phyloP scores from a whole-genome alignment of 352 stramenopile genomes.

The Globisporangium cylindrosporum region DNA sequence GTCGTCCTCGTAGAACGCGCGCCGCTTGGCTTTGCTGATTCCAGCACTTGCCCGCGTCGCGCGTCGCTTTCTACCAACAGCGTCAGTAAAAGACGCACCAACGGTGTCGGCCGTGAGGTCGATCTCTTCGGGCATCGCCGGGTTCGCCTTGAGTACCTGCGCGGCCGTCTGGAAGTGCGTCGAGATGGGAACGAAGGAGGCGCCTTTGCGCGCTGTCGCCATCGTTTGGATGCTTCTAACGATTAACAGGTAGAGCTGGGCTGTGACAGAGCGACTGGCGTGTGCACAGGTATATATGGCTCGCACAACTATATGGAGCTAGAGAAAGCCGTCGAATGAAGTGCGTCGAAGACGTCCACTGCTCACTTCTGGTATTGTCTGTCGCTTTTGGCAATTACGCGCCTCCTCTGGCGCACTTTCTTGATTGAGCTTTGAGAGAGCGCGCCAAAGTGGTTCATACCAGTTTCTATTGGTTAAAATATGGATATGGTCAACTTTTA shows the following conservation, averaged over 20 bases:
- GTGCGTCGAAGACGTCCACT: not conserved
- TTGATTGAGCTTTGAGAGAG: not conserved
- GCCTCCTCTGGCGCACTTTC: constrained; percentile 4
- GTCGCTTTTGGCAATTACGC: not conserved
- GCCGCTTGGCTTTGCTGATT: not conserved
- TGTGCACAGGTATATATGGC: not conserved
- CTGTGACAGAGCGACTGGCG: not conserved
- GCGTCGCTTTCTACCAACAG: not conserved
- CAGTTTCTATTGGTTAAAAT: constrained; percentile 2
- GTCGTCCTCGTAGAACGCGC: constrained; percentile 58
- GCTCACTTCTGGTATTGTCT: not conserved
- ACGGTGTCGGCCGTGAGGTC: constrained; percentile 32
- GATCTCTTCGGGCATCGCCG: constrained; percentile 33
- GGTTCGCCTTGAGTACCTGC: constrained; percentile 13
- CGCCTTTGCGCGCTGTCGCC: constrained; percentile 12
- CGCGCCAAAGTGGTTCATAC: constrained; percentile 3
- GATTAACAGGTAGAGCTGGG: not conserved
- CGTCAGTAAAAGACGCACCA: not conserved
- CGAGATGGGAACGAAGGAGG: constrained; percentile 46
- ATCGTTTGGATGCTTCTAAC: not conserved
- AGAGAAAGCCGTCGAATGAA: not conserved
- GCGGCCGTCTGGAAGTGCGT: constrained; percentile 50
- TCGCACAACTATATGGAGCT: not conserved
- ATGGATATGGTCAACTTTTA: not conserved
- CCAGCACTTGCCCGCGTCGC: not conserved